phyloP scores from a whole-genome alignment of 148 eudicot species.

The Mesembryanthemum crystallinum region DNA sequence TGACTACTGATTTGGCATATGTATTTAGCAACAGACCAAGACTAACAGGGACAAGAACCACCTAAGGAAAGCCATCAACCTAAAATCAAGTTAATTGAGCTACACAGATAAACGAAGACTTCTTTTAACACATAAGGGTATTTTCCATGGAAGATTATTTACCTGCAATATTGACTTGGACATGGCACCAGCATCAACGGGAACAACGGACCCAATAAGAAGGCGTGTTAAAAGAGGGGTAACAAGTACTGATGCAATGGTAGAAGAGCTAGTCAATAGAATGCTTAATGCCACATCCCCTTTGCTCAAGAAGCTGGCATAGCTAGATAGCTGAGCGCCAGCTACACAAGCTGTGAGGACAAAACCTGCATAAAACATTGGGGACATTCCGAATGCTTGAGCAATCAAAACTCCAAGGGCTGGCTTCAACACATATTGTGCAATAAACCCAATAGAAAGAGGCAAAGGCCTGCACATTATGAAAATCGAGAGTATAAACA shows the following conservation, averaged over 20 bases:
- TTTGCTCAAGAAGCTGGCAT: slow-evolving; percentile 95
- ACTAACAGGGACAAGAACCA: slow-evolving; percentile 77
- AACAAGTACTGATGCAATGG: slow-evolving; percentile 79
- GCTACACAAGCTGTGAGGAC: slow-evolving; percentile 91
- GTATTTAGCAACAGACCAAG: slow-evolving; percentile 82
- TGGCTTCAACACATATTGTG: slow-evolving; percentile 74
- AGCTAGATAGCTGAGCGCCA: slow-evolving; percentile 96
- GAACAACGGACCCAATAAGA: slow-evolving; percentile 93
- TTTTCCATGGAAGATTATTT: slow-evolving; percentile 16
- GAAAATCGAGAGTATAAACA: slow-evolving; percentile 19
- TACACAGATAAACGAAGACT: slow-evolving; percentile 3
- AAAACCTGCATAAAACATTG: slow-evolving; percentile 81
- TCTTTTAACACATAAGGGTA: not conserved
- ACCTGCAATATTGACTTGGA: slow-evolving; percentile 98
- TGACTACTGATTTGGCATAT: slow-evolving; percentile 81
- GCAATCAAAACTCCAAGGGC: slow-evolving; percentile 78
- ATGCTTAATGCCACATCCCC: slow-evolving; percentile 94
- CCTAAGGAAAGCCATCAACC: slow-evolving; percentile 48
- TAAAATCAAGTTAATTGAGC: slow-evolving; percentile 35
- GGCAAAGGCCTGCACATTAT: slow-evolving; percentile 70
- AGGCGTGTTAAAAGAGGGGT: slow-evolving; percentile 94
- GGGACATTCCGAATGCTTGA: slow-evolving; percentile 73
- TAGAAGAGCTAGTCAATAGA: slow-evolving; percentile 83
- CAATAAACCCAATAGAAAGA: slow-evolving; percentile 68
- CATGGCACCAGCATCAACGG: slow-evolving; percentile 92